These are phyloP conservation scores for Waitea zeae DNA, from an alignment of 1,284 basidiomycete genomes.

Conservation along the genomic window DNA sequence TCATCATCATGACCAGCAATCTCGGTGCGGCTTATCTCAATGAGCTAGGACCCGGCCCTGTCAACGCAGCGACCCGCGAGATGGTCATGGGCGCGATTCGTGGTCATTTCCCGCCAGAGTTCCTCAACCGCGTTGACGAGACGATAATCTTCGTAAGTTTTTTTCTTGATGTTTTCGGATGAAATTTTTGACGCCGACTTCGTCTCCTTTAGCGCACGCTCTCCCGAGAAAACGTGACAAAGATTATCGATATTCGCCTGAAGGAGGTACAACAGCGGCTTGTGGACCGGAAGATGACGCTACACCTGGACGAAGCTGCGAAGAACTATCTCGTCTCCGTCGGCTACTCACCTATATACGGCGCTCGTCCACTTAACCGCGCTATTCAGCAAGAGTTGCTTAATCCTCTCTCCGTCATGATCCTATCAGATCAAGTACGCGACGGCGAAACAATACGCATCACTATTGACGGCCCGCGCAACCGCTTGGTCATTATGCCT, in stretches of 20 bases:
- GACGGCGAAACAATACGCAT: constrained; percentile 72
- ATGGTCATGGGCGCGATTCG: constrained; percentile 71
- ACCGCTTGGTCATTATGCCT: constrained; percentile 65
- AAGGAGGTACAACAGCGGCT: constrained; percentile 51
- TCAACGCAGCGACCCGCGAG: constrained; percentile 43
- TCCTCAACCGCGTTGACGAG: constrained; percentile 85
- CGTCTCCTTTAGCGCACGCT: constrained; percentile 43
- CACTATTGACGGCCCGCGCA: constrained; percentile 71
- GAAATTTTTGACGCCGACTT: constrained; percentile 12
- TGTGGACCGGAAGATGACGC: constrained; percentile 58
- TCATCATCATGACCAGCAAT: constrained; percentile 92
- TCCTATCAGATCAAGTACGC: constrained; percentile 71
- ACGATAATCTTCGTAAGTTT: constrained; percentile 72
- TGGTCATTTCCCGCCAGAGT: constrained; percentile 82
- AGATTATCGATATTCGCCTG: constrained; percentile 77
- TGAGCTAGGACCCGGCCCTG: constrained; percentile 58
- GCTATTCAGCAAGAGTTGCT: constrained; percentile 88
- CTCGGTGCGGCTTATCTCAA: constrained; percentile 68
- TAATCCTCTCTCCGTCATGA: constrained; percentile 79
- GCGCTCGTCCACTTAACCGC: constrained; percentile 84
- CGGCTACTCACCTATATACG: constrained; percentile 70
- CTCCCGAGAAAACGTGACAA: constrained; percentile 55
- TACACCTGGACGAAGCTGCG: constrained; percentile 62
- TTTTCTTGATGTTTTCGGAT: constrained; percentile 2
- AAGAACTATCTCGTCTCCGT: constrained; percentile 73